Percentiles rank a stretch among this genome's conserved stretches.
Conservation (phyloP, 1,284 basidiomycete genomes). For the Stygiomarasmius scandens region DNA sequence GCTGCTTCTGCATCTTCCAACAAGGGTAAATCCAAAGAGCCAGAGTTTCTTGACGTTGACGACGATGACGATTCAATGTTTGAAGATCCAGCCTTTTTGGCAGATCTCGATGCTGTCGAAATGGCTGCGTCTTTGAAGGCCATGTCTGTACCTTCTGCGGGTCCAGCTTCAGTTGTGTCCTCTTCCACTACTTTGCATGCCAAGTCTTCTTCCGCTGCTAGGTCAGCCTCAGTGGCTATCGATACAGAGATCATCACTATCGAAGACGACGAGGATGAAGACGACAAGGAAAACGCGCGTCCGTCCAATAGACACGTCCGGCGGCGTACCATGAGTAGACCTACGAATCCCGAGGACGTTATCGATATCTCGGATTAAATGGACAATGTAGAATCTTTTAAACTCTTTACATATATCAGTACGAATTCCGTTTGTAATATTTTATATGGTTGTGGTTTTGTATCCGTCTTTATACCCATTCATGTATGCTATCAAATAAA, state of each 20-base stretch:
- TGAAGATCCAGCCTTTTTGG: constrained; percentile 32
- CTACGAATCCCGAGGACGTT: constrained; percentile 33
- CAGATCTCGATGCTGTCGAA: constrained; percentile 39
- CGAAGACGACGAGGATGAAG: constrained; percentile 46
- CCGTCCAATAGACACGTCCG: constrained; percentile 56
- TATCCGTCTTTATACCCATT: background rate
- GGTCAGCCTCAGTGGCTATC: background rate
- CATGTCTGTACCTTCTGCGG: constrained; percentile 4
- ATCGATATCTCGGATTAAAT: constrained; percentile 53
- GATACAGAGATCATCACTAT: constrained; percentile 38
- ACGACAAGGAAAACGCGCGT: constrained; percentile 66
- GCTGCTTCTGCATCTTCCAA: constrained; percentile 5
- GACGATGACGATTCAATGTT: constrained; percentile 38
- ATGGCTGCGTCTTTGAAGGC: constrained; percentile 24
- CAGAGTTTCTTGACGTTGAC: constrained; percentile 13
- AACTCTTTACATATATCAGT: background rate
- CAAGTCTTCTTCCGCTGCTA: background rate
- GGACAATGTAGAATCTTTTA: background rate
- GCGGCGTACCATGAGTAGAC: constrained; percentile 30
- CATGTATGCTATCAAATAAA: background rate
- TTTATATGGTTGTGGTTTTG: background rate
- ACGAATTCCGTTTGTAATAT: background rate
- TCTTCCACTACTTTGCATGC: background rate
- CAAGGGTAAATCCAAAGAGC: constrained; percentile 23
- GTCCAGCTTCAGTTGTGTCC: background rate